Conservation (phyloP, 306 rosid species). For the Quercus aquifolioides region DNA sequence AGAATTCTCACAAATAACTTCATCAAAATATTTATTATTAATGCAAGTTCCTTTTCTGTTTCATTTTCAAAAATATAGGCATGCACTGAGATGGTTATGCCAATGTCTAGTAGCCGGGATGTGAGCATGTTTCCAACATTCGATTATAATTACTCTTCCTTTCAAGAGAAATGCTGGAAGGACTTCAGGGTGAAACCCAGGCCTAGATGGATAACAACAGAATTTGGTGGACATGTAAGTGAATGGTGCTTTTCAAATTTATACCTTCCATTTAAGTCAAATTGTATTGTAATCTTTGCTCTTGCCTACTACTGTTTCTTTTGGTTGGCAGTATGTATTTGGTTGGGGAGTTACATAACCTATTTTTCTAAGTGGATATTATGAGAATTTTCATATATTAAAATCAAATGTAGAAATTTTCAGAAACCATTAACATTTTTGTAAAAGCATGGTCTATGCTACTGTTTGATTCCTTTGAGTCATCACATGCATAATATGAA, state of each 20-base stretch:
- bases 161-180: constrained; percentile 50
- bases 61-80: constrained; percentile 41
- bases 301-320: not conserved
- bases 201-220: constrained; percentile 67
- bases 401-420: not conserved
- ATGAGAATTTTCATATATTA: not conserved
- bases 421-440: constrained; percentile 1
- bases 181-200: constrained; percentile 54
- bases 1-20: constrained; percentile 17
- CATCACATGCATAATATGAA: not conserved
- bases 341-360: not conserved
- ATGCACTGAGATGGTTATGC: constrained; percentile 94
- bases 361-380: not conserved
- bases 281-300: not conserved
- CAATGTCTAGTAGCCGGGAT: constrained; percentile 61
- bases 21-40: not conserved
- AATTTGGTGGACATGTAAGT: constrained; percentile 83
- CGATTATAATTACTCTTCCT: constrained; percentile 51
- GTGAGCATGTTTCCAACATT: constrained; percentile 64
- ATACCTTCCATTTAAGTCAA: constrained; percentile 4
- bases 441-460: not conserved
- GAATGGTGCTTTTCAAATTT: constrained; percentile 12
- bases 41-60: constrained; percentile 3
- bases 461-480: constrained; percentile 3
- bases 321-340: not conserved